phyloP scores from a whole-genome alignment of 129 eudicot genomes.

The Lonicera japonica region DNA sequence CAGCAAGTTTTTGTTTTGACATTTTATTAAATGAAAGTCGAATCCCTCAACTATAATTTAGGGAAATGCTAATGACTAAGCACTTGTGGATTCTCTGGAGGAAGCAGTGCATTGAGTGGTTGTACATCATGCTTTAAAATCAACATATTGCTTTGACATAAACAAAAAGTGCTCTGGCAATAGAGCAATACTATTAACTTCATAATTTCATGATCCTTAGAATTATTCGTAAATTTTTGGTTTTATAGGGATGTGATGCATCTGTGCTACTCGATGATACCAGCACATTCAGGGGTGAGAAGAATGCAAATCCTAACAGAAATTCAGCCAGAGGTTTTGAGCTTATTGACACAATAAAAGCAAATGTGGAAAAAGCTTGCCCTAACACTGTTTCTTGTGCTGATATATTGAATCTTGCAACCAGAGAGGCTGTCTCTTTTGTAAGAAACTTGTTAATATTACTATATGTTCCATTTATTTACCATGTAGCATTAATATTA shows the following conservation, averaged over 20 bases:
- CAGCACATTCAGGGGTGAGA: constrained; percentile 53
- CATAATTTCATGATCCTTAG: no score
- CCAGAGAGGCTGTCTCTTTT: constrained; percentile 53
- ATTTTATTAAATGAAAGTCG: no score
- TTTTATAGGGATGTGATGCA: constrained; percentile 69
- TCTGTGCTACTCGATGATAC: constrained; percentile 62
- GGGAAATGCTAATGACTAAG: no score
- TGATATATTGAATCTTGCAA: constrained; percentile 65
- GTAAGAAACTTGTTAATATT: constrained; percentile 20
- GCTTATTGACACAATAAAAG: constrained; percentile 60
- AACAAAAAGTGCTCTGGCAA: no score
- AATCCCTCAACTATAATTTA: no score
- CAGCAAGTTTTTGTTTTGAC: no score
- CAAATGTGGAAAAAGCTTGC: constrained; percentile 67
- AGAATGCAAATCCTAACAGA: constrained; percentile 48
- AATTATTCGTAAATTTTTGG: neutral
- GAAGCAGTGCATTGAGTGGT: no score
- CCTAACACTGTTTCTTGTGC: constrained; percentile 69
- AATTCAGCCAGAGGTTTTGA: constrained; percentile 73
- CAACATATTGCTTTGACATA: no score
- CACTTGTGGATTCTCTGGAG: no score
- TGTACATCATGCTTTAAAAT: no score
- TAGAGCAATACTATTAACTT: no score
- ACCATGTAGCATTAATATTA: neutral
- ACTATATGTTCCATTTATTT: neutral